phyloP scores from a whole-genome alignment of 2,329 filamentous ascomycete species.

The Acrocalymma vagum region DNA sequence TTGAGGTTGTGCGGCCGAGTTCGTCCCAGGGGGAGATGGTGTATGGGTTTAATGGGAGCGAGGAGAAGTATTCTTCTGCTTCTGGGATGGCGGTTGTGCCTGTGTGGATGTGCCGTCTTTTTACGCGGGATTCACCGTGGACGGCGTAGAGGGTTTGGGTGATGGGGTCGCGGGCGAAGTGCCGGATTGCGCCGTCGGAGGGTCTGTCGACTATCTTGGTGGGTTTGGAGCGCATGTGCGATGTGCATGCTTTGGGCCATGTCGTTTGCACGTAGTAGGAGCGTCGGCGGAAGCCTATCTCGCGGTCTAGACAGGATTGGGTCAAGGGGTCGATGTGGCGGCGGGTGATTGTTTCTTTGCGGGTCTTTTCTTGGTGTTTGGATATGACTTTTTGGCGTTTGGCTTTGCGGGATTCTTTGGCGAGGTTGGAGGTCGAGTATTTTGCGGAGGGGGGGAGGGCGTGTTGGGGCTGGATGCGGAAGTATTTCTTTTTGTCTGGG shows the following conservation, averaged over 20 bases:
- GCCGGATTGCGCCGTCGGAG: slow-evolving; percentile 15
- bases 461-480: slow-evolving; percentile 51
- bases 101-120: slow-evolving; percentile 15
- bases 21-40: slow-evolving; percentile 31
- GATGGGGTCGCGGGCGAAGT: slow-evolving; percentile 37
- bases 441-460: slow-evolving; percentile 41
- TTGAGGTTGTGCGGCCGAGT: slow-evolving; percentile 31
- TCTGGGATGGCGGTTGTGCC: slow-evolving; percentile 8
- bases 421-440: slow-evolving; percentile 53
- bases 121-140: slow-evolving; percentile 31
- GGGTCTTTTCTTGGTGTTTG: slow-evolving; percentile 16
- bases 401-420: slow-evolving; percentile 42
- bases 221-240: slow-evolving; percentile 15
- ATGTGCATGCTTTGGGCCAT: slow-evolving; percentile 39
- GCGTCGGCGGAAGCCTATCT: slow-evolving; percentile 31
- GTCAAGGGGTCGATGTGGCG: slow-evolving; percentile 24
- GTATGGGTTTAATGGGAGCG: slow-evolving; percentile 17
- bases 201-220: slow-evolving; percentile 17
- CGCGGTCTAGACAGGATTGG: slow-evolving; percentile 31
- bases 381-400: slow-evolving; percentile 15
- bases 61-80: not conserved
- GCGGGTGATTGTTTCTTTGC: slow-evolving; percentile 34
- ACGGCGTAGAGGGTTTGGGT: slow-evolving; percentile 33
- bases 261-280: slow-evolving; percentile 25
- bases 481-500: slow-evolving; percentile 59